Evolutionary conservation across 306 rosid species (phyloP), one percentile per base, ranked within the genome.

Genomic region (Cicer chorassanicum): DNA sequence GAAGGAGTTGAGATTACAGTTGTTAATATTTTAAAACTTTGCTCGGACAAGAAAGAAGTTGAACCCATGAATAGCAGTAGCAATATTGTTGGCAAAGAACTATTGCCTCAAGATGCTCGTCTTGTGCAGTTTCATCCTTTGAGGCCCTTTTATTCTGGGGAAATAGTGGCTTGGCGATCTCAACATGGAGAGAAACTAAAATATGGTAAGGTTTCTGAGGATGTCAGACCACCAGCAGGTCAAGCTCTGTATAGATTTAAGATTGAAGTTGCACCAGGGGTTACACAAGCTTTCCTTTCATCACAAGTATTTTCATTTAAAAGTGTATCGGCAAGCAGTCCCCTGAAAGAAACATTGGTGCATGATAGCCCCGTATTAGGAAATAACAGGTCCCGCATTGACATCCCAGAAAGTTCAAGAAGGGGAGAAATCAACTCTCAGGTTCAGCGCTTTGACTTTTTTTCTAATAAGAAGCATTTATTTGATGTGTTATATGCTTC

Each of bases 121-220:
- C 98, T 89, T 81, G 87, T 93, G 72, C 98, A 93, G 82, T 79
- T 93, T 82, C 98, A 93, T 86, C 98, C 97, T 0, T 76, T 93
- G 81, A 88, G 98, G 77, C 98, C 98, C 72, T 93, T 93, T 72
- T 93, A 91, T 66, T 88, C 92, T 15, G 97, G 94, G 63, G 98
- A 93, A 88, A 85, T 93, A 85, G 98, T 93, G 70, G 98, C 98
- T 63, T 93, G 98, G 98, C 93, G 96, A 24, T 85, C 90, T 69
- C 91, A 91, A 82, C 90, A 81, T 46, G 98, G 98, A 75, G 96
- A 93, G 75, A 93, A 93, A 86, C 84, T 93, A 50, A 91, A 88
- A 74, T 93, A 93, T 74, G 98, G 98, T 40, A 88, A 84, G 69
- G 90, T 93, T 59, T 86, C 86, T 14, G 96, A 89, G 84, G 90